Conservation (phyloP, 202 grass and related monocot species). For the Sporobolus alterniflorus region DNA sequence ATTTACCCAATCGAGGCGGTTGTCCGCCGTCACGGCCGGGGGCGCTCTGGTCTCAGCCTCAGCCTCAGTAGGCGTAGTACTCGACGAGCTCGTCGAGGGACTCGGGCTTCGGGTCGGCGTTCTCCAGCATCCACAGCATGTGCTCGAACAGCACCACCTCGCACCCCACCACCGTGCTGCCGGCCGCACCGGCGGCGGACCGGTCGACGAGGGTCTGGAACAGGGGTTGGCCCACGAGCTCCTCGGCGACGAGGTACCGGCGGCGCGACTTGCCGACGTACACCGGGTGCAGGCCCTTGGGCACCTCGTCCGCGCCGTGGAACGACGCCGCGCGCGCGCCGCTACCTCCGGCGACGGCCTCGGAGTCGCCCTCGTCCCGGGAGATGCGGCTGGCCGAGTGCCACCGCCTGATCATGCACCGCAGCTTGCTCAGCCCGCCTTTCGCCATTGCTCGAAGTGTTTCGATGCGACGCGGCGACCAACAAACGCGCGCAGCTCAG, state of each 20-base stretch:
- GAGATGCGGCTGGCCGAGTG: conserved; percentile 67
- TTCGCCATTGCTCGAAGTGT: conserved; percentile 41
- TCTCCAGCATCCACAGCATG: conserved; percentile 89
- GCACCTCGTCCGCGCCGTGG: conserved; percentile 64
- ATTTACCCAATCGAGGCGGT: not conserved
- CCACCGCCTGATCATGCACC: conserved; percentile 81
- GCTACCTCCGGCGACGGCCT: not conserved
- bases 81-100: conserved; percentile 82
- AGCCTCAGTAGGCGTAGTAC: conserved; percentile 73
- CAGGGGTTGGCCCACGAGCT: conserved; percentile 60
- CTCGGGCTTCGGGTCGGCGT: conserved; percentile 70
- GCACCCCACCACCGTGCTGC: conserved; percentile 54
- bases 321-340: conserved; percentile 34
- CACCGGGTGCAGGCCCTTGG: conserved; percentile 62
- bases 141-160: conserved; percentile 89
- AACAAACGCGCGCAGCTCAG: not conserved
- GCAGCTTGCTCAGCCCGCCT: conserved; percentile 73
- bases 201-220: conserved; percentile 74
- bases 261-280: conserved; percentile 77
- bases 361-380: not conserved
- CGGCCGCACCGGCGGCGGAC: conserved; percentile 23
- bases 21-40: not conserved
- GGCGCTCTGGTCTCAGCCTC: no score
- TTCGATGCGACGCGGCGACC: not conserved
- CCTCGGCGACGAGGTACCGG: conserved; percentile 69